A percentile compares a stretch with the other conserved stretches of the same genome.
phyloP scores from a whole-genome alignment of 2,329 filamentous ascomycete species.

The Colletotrichum tanaceti region DNA sequence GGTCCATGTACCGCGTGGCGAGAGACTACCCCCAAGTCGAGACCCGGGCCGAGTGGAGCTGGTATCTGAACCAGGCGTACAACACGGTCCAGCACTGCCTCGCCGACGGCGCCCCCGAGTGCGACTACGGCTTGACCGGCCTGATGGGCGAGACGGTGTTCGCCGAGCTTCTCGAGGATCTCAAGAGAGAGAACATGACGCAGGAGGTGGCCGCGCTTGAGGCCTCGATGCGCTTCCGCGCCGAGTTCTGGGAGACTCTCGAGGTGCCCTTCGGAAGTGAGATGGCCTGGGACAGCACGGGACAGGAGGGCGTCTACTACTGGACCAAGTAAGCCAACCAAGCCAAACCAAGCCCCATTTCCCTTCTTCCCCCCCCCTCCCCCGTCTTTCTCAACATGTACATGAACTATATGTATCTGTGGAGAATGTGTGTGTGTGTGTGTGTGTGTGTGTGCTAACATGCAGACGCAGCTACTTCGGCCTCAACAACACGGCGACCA shows the following conservation, averaged over 20 bases:
- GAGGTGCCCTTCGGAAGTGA: constrained; percentile 69
- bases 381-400: too few relatives aligned
- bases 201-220: constrained; percentile 51
- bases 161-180: constrained; percentile 62
- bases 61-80: constrained; percentile 68
- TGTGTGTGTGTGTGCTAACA: too few relatives aligned
- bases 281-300: constrained; percentile 72
- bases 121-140: constrained; percentile 58
- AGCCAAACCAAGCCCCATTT: too few relatives aligned
- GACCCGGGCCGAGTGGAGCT: constrained; percentile 54
- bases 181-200: constrained; percentile 57
- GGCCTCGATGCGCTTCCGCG: constrained; percentile 60
- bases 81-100: constrained; percentile 58
- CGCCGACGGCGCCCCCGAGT: constrained; percentile 50
- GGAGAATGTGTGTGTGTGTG: too few relatives aligned
- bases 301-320: constrained; percentile 71
- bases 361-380: too few relatives aligned
- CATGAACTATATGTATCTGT: too few relatives aligned
- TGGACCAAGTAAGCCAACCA: constrained; percentile 65
- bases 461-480: constrained; percentile 58
- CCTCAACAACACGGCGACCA: constrained; percentile 56
- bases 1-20: constrained; percentile 67
- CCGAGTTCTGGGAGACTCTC: constrained; percentile 61
- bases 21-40: constrained; percentile 58
- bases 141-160: constrained; percentile 72